Conservation (phyloP, 768 basidiomycete genomes). For the Termitomyces sp. region DNA sequence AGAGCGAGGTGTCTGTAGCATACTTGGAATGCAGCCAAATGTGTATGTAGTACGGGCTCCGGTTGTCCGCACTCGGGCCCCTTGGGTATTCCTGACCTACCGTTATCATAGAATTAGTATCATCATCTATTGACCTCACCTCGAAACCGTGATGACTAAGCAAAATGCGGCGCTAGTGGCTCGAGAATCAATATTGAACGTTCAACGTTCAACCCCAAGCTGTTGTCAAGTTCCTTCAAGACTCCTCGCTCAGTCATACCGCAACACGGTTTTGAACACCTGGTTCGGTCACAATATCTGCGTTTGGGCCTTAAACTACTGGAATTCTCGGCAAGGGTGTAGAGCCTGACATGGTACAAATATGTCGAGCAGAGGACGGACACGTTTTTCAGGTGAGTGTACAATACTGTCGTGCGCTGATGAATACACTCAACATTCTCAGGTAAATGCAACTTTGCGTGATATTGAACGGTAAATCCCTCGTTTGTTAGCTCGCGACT, state of each 20-base stretch:
- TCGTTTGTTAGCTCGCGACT: conserved; percentile 4
- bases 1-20: too few relatives aligned
- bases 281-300: neutral
- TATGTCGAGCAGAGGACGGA: conserved; percentile 62
- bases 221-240: neutral
- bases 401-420: neutral
- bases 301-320: neutral
- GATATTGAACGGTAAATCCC: conserved; percentile 69
- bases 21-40: too few relatives aligned
- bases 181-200: neutral
- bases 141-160: neutral
- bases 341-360: conserved; percentile 44
- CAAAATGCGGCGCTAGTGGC: neutral
- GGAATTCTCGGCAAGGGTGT: neutral
- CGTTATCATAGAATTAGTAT: too few relatives aligned
- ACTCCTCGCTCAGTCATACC: neutral
- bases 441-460: conserved; percentile 63
- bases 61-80: too few relatives aligned
- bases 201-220: neutral
- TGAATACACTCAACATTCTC: neutral
- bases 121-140: too few relatives aligned
- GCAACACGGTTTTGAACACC: neutral
- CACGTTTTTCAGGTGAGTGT: conserved; percentile 48
- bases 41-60: too few relatives aligned
- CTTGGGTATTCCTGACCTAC: too few relatives aligned